These are phyloP conservation scores for Aspergillus bertholletiae DNA, from an alignment of 495 filamentous ascomycete genomes.

Conservation along the genomic window DNA sequence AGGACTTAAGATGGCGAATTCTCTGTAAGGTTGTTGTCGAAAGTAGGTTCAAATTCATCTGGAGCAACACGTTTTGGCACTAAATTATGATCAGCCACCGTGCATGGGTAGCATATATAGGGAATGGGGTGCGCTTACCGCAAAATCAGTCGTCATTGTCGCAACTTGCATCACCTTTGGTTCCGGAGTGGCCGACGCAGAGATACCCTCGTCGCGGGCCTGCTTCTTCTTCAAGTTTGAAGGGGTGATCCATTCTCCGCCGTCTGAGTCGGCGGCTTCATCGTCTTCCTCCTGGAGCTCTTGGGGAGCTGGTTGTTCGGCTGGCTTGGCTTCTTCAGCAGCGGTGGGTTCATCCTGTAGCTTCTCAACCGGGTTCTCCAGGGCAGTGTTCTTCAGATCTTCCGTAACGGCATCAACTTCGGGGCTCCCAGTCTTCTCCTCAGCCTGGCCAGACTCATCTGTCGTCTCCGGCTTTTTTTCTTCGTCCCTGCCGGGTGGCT, in stretches of 20 bases:
- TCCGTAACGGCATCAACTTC: constrained; percentile 32
- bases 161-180: constrained; percentile 72
- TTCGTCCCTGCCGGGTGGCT: constrained; percentile 49
- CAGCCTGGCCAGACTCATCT: constrained; percentile 4
- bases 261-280: constrained; percentile 54
- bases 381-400: constrained; percentile 21
- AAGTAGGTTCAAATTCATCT: constrained; percentile 91
- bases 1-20: constrained; percentile 76
- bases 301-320: constrained; percentile 9
- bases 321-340: constrained; percentile 2
- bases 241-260: constrained; percentile 92
- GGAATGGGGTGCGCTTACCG: constrained; percentile 49
- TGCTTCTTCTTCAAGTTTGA: constrained; percentile 85
- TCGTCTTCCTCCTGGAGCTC: constrained; percentile 21
- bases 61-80: constrained; percentile 86
- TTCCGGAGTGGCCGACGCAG: constrained; percentile 45
- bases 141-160: constrained; percentile 89
- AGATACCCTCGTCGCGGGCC: constrained; percentile 55
- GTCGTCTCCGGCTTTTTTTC: constrained; percentile 19
- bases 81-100: constrained; percentile 12
- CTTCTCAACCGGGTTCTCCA: constrained; percentile 20
- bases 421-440: constrained; percentile 2
- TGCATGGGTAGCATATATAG: background rate
- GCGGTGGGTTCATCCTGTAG: constrained; percentile 3
- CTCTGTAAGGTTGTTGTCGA: constrained; percentile 67